Conservation (phyloP, 2,329 filamentous ascomycete species). For the Exserohilum turcica region DNA sequence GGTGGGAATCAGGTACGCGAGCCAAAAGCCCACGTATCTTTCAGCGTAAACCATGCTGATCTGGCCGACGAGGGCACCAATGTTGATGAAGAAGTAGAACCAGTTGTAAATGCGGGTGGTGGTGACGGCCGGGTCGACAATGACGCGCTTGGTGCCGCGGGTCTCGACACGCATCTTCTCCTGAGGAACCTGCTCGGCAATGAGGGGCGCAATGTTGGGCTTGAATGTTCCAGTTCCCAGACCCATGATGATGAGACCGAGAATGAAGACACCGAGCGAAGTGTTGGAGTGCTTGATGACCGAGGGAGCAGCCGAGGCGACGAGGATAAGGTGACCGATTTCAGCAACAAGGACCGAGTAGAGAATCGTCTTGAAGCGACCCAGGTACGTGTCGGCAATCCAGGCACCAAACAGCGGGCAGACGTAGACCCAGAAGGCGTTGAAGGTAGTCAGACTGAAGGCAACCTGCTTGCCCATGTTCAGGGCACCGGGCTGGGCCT, state of each 20-base stretch:
- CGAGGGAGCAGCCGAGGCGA: slow-evolving; percentile 59
- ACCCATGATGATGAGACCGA: slow-evolving; percentile 66
- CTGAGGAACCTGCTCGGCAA: slow-evolving; percentile 67
- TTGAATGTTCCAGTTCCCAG: slow-evolving; percentile 73
- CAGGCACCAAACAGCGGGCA: slow-evolving; percentile 65
- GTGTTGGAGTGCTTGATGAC: slow-evolving; percentile 56
- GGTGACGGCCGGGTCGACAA: slow-evolving; percentile 70
- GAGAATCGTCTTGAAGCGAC: slow-evolving; percentile 65
- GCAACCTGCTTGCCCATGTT: slow-evolving; percentile 61
- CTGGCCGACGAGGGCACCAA: slow-evolving; percentile 45
- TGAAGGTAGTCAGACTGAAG: slow-evolving; percentile 59
- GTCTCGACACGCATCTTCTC: slow-evolving; percentile 56
- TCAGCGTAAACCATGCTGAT: slow-evolving; percentile 49
- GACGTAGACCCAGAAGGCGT: slow-evolving; percentile 62
- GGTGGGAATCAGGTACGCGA: slow-evolving; percentile 72
- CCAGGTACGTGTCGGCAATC: slow-evolving; percentile 64
- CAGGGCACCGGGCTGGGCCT: slow-evolving; percentile 57
- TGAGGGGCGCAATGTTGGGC: slow-evolving; percentile 63
- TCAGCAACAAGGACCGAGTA: slow-evolving; percentile 64
- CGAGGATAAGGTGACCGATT: slow-evolving; percentile 60
- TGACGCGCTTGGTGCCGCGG: slow-evolving; percentile 61
- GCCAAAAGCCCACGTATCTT: slow-evolving; percentile 69
- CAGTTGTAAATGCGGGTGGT: slow-evolving; percentile 70
- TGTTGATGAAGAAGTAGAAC: slow-evolving; percentile 49
- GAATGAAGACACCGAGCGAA: slow-evolving; percentile 61